Conservation (phyloP, 495 filamentous ascomycete species). For the Tuber borchii region DNA sequence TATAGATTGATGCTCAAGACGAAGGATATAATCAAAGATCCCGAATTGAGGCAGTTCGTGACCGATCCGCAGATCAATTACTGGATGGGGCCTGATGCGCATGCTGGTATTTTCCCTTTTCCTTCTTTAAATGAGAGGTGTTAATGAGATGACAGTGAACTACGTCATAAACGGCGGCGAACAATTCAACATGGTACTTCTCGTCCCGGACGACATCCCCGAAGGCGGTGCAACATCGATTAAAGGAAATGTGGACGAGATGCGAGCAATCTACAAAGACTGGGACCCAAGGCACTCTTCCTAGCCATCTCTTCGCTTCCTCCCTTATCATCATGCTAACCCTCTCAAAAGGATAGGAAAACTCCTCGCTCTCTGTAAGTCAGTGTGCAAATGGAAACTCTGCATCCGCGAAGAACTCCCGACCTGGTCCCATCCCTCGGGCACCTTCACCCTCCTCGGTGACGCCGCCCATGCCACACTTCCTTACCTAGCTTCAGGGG, state of each 20-base stretch:
- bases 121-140: not conserved
- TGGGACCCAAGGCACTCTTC: conserved; percentile 50
- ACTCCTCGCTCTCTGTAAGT: conserved; percentile 50
- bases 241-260: conserved; percentile 58
- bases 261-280: conserved; percentile 54
- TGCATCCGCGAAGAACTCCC: conserved; percentile 54
- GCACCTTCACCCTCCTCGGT: conserved; percentile 57
- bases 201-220: conserved; percentile 64
- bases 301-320: not conserved
- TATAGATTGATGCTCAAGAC: conserved; percentile 57
- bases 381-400: conserved; percentile 62
- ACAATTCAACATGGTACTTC: conserved; percentile 62
- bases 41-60: conserved; percentile 48
- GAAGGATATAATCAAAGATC: conserved; percentile 51
- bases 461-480: conserved; percentile 67
- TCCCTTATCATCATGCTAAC: not conserved
- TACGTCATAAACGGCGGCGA: conserved; percentile 58
- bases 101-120: conserved; percentile 44
- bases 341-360: conserved; percentile 44
- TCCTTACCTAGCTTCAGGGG: conserved; percentile 53
- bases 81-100: conserved; percentile 59
- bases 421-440: conserved; percentile 53
- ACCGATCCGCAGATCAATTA: conserved; percentile 57
- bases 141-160: conserved; percentile 45
- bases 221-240: conserved; percentile 49